phyloP scores from a whole-genome alignment of 2,329 filamentous ascomycete species.

The Cladosporium sp. region DNA sequence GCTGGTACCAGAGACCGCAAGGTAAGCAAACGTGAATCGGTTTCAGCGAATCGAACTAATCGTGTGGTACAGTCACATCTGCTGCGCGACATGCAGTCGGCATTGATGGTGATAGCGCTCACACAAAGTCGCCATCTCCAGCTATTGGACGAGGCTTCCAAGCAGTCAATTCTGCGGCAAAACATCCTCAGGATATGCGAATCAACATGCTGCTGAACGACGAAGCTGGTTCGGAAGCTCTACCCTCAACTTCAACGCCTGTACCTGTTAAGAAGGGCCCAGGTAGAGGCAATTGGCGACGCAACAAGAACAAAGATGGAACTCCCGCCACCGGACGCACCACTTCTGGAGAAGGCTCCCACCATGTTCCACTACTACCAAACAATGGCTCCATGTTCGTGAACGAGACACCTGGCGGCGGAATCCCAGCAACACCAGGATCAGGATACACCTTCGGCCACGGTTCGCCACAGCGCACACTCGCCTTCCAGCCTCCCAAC shows the following conservation, averaged over 20 bases:
- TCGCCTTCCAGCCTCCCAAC: constrained; percentile 29
- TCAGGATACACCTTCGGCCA: constrained; percentile 11
- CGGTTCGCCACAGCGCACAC: constrained; percentile 20
- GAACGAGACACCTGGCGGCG: constrained; percentile 18
- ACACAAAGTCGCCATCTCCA: constrained; percentile 48
- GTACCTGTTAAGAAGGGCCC: constrained; percentile 43
- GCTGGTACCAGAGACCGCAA: constrained; percentile 22
- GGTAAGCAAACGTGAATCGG: neutral
- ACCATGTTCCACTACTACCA: constrained; percentile 37
- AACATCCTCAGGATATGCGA: constrained; percentile 45
- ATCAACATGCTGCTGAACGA: constrained; percentile 52
- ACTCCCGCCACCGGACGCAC: constrained; percentile 17
- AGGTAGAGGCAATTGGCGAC: constrained; percentile 52
- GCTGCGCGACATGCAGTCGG: constrained; percentile 16
- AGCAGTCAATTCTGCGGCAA: constrained; percentile 38
- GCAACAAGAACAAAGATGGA: constrained; percentile 36
- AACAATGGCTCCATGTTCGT: constrained; percentile 34
- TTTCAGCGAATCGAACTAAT: neutral
- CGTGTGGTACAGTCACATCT: constrained; percentile 6
- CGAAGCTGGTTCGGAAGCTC: constrained; percentile 32
- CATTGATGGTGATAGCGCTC: constrained; percentile 45
- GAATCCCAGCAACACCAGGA: constrained; percentile 12
- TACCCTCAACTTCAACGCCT: constrained; percentile 32
- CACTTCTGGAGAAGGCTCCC: constrained; percentile 33
- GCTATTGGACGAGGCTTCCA: constrained; percentile 37